These are phyloP conservation scores for Pelargonium cotyledonis DNA, from an alignment of 441 rosid genomes.

Conservation along the genomic window DNA sequence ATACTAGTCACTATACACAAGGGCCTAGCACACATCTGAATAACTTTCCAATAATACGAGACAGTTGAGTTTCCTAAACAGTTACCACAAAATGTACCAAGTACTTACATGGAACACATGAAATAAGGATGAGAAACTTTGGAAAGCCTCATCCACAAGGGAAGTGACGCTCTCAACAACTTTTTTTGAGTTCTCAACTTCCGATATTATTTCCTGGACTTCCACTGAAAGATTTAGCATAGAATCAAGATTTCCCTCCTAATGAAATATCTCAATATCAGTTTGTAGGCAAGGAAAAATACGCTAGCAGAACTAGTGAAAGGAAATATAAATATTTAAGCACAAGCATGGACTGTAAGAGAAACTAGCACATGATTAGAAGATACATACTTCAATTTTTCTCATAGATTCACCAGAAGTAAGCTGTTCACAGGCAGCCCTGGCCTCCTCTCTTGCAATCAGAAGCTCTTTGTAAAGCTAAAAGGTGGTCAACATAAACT, in stretches of 20 bases:
- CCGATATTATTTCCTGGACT: slow-evolving; percentile 50
- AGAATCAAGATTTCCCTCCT: slow-evolving; percentile 35
- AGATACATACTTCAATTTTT: slow-evolving; percentile 36
- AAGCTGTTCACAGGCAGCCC: slow-evolving; percentile 48
- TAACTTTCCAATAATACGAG: background rate
- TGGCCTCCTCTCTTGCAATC: slow-evolving; percentile 55
- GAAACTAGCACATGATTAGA: slow-evolving; percentile 20
- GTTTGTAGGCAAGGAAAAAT: slow-evolving; percentile 17
- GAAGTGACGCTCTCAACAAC: slow-evolving; percentile 39
- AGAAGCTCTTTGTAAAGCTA: slow-evolving; percentile 63
- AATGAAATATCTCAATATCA: slow-evolving; percentile 23
- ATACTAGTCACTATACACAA: background rate
- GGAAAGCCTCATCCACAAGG: slow-evolving; percentile 58
- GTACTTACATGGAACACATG: slow-evolving; percentile 53
- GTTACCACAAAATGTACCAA: slow-evolving; percentile 9
- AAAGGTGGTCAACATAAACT: slow-evolving; percentile 15
- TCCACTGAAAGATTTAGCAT: slow-evolving; percentile 41
- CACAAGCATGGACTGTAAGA: slow-evolving; percentile 16
- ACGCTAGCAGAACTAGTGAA: background rate
- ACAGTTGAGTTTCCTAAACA: slow-evolving; percentile 2
- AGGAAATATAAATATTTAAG: slow-evolving; percentile 8
- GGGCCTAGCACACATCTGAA: slow-evolving; percentile 1
- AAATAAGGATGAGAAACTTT: slow-evolving; percentile 37
- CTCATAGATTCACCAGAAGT: slow-evolving; percentile 36
- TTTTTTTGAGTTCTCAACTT: slow-evolving; percentile 41